These are phyloP conservation scores for Suillus weaverae DNA, from an alignment of 768 basidiomycete genomes.

Conservation along the genomic window DNA sequence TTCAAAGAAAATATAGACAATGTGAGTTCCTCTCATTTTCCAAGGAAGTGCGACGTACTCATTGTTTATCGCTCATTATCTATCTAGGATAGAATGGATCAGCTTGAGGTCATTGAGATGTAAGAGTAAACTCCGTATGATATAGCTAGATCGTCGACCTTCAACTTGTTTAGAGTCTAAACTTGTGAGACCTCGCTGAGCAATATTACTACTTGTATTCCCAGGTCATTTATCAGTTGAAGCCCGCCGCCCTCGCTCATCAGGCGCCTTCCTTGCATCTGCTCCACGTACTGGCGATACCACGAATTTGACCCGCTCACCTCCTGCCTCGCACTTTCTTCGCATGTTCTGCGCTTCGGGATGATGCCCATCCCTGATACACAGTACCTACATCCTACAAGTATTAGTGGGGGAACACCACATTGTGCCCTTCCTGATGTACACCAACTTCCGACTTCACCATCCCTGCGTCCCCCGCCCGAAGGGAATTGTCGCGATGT, in stretches of 20 bases:
- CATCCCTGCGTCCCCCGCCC: background rate
- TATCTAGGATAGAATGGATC: background rate
- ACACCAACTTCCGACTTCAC: background rate
- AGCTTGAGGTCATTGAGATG: slow-evolving; percentile 1
- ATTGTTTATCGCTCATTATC: background rate
- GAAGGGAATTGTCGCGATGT: background rate
- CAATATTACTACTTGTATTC: background rate
- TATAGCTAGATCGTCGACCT: background rate
- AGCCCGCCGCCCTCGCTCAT: background rate
- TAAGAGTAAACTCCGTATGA: background rate
- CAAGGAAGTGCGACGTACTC: background rate
- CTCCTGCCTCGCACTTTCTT: background rate
- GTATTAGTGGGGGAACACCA: background rate
- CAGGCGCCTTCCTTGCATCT: background rate
- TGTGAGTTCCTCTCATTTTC: background rate
- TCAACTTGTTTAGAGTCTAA: background rate
- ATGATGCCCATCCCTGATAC: background rate
- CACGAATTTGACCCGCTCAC: background rate
- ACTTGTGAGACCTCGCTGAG: background rate
- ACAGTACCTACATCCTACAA: background rate
- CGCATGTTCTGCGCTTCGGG: background rate
- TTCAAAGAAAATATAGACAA: background rate
- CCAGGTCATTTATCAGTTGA: background rate
- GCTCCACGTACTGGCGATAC: background rate
- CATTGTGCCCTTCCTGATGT: background rate